Conservation (phyloP, 2,329 filamentous ascomycete species). For the Epichloe amarillans region DNA sequence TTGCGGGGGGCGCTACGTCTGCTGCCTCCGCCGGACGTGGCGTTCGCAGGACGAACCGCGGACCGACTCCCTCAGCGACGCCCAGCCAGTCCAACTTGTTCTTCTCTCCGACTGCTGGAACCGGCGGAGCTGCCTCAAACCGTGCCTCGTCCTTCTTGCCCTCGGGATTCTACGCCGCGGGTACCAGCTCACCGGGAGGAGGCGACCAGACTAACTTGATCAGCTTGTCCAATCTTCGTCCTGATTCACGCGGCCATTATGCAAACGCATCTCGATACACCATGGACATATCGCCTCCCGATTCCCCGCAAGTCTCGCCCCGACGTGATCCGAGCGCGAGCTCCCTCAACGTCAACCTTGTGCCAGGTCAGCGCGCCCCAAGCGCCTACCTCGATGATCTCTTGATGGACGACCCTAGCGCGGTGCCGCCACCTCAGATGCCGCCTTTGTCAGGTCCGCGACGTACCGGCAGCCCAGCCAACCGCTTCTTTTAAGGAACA, state of each 20-base stretch:
- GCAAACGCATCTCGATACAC: conserved; percentile 27
- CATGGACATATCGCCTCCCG: conserved; percentile 43
- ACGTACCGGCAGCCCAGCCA: conserved; percentile 11
- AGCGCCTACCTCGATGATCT: conserved; percentile 86
- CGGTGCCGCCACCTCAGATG: conserved; percentile 32
- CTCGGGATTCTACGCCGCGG: conserved; percentile 78
- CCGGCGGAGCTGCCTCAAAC: conserved; percentile 45
- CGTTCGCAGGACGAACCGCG: conserved; percentile 37
- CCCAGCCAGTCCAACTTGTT: conserved; percentile 64
- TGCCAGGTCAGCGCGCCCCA: conserved; percentile 57
- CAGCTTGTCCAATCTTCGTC: conserved; percentile 46
- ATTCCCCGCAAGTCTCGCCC: conserved; percentile 44
- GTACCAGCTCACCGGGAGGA: conserved; percentile 36
- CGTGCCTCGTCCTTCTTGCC: conserved; percentile 74
- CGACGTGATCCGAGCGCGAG: conserved; percentile 46
- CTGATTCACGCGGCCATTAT: conserved; percentile 41
- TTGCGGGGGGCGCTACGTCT: conserved; percentile 13
- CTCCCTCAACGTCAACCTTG: conserved; percentile 46
- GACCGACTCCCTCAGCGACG: conserved; percentile 38
- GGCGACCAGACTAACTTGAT: conserved; percentile 39
- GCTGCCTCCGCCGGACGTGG: conserved; percentile 32
- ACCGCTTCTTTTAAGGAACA: conserved; percentile 15
- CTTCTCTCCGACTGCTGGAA: conserved; percentile 75
- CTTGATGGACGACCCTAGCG: conserved; percentile 57
- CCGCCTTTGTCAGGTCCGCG: conserved; percentile 12